Evolutionary conservation across 2,329 filamentous ascomycete species (phyloP).

Genomic region (Talaromyces piceae): DNA sequence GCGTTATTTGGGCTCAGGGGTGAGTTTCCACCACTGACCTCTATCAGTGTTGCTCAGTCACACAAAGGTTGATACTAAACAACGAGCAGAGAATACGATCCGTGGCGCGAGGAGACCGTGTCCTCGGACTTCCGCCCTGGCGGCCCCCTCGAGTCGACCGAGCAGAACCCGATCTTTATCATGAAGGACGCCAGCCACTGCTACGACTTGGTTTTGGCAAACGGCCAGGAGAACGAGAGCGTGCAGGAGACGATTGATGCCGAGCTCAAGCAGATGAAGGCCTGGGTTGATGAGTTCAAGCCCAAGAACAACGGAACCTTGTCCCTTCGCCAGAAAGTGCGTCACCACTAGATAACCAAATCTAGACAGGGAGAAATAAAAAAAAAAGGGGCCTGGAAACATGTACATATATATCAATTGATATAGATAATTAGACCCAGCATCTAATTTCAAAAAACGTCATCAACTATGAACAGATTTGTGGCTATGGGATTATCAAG

Average conservation of each 20-base stretch:
- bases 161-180: slow-evolving; percentile 44
- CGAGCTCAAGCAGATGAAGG: slow-evolving; percentile 44
- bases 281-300: slow-evolving; percentile 46
- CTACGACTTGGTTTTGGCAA: slow-evolving; percentile 44
- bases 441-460: too few species aligned
- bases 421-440: neutral
- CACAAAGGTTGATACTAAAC: neutral
- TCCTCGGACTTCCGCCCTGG: slow-evolving; percentile 47
- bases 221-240: slow-evolving; percentile 41
- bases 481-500: too few species aligned
- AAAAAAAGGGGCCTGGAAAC: too few species aligned
- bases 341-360: neutral
- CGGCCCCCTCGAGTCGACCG: slow-evolving; percentile 45
- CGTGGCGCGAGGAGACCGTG: slow-evolving; percentile 51
- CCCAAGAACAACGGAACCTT: neutral
- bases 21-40: too few species aligned
- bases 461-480: too few species aligned
- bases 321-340: neutral
- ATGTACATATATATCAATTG: neutral
- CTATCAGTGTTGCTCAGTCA: neutral
- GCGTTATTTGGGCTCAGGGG: slow-evolving; percentile 53
- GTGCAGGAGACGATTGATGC: slow-evolving; percentile 45
- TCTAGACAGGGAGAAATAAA: too few species aligned
- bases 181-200: slow-evolving; percentile 51
- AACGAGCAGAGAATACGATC: slow-evolving; percentile 44